A percentile compares a stretch with the other conserved stretches of the same genome.
Conservation (phyloP, 225 moss, liverwort and hornwort species). For the Takakia lepidozioides region DNA sequence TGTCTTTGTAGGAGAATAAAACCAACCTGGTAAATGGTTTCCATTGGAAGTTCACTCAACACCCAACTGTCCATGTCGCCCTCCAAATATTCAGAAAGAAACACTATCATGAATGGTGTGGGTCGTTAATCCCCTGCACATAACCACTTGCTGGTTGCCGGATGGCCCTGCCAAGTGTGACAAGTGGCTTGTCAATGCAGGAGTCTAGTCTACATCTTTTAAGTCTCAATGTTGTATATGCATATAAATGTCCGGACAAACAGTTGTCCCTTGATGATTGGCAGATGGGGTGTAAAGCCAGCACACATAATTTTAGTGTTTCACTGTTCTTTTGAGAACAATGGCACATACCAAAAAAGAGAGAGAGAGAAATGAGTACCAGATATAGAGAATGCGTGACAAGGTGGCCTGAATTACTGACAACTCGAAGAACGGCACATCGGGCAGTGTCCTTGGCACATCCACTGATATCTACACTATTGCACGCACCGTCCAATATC, state of each 20-base stretch:
- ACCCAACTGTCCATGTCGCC: constrained; percentile 89
- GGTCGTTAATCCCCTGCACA: constrained; percentile 98
- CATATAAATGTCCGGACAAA: too few species aligned
- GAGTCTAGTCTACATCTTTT: too few species aligned
- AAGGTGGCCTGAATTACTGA: constrained; percentile 73
- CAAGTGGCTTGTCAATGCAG: too few species aligned
- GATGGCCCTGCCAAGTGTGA: constrained; percentile 85
- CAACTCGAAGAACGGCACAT: constrained; percentile 90
- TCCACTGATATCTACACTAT: constrained; percentile 77
- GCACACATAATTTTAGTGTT: too few species aligned
- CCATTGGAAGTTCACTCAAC: constrained; percentile 57
- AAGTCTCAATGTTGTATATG: too few species aligned
- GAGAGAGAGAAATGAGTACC: constrained; percentile 39
- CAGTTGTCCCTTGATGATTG: too few species aligned
- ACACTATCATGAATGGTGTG: constrained; percentile 91
- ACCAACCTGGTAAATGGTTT: constrained; percentile 60
- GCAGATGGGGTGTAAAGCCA: too few species aligned
- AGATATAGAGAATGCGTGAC: constrained; percentile 93
- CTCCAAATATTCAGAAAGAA: constrained; percentile 92
- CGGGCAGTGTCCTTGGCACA: constrained; percentile 88
- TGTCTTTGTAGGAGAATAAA: too few species aligned
- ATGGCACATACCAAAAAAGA: too few species aligned
- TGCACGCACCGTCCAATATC: background rate
- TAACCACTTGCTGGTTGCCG: constrained; percentile 99
- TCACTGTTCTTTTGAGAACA: too few species aligned